phyloP scores from a whole-genome alignment of 768 basidiomycete genomes.

The Antrodiella citrinella region DNA sequence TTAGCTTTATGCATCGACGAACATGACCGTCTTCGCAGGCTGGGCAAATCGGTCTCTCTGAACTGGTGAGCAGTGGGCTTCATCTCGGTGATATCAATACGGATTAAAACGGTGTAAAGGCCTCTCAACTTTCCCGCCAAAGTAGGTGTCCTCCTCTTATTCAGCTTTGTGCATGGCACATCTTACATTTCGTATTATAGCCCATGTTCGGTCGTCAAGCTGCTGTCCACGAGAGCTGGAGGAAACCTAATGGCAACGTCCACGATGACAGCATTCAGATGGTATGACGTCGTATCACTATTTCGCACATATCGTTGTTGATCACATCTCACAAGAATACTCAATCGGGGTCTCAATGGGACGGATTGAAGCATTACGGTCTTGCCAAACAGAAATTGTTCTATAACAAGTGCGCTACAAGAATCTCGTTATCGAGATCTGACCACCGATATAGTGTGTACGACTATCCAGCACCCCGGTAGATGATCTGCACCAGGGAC shows the following conservation, averaged over 20 bases:
- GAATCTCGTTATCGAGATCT: too few species aligned
- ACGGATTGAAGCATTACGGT: slow-evolving; percentile 55
- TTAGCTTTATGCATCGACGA: too few species aligned
- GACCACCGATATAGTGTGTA: too few species aligned
- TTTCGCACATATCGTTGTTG: background rate
- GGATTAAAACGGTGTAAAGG: slow-evolving; percentile 26
- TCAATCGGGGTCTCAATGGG: slow-evolving; percentile 67
- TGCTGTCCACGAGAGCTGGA: slow-evolving; percentile 41
- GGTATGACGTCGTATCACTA: slow-evolving; percentile 6
- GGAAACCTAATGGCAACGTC: slow-evolving; percentile 9
- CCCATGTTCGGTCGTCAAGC: slow-evolving; percentile 48
- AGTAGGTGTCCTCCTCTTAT: slow-evolving; percentile 25
- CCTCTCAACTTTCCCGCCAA: slow-evolving; percentile 61
- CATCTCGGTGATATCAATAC: background rate
- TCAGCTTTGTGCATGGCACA: background rate
- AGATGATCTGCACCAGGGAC: slow-evolving; percentile 34
- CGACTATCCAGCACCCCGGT: slow-evolving; percentile 39
- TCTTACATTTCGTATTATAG: slow-evolving; percentile 25
- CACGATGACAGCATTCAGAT: slow-evolving; percentile 20
- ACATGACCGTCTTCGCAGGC: slow-evolving; percentile 22
- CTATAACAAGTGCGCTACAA: slow-evolving; percentile 57
- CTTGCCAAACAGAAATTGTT: slow-evolving; percentile 44
- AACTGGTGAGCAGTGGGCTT: slow-evolving; percentile 42
- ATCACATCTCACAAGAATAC: slow-evolving; percentile 41
- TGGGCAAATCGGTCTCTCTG: slow-evolving; percentile 46